These are phyloP conservation scores for Heterobasidion parviporum DNA, from an alignment of 1,284 basidiomycete genomes.

Conservation along the genomic window DNA sequence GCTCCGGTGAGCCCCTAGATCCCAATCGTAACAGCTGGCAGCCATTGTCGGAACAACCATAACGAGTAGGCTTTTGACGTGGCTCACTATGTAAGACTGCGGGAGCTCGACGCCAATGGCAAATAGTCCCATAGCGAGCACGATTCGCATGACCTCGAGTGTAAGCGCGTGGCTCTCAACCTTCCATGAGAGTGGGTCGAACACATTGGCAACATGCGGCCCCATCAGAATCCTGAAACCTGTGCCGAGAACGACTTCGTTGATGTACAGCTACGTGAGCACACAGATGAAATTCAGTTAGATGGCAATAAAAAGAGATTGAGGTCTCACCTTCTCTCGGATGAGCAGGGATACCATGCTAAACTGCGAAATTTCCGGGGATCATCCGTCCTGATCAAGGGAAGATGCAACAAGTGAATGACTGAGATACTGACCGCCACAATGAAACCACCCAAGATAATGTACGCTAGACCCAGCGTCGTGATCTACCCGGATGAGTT, in stretches of 20 bases:
- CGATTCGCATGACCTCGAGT: constrained; percentile 69
- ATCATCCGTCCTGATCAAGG: not conserved
- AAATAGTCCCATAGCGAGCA: constrained; percentile 64
- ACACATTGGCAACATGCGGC: constrained; percentile 67
- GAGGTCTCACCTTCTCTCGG: constrained; percentile 9
- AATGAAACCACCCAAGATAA: constrained; percentile 11
- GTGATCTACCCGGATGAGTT: constrained; percentile 6
- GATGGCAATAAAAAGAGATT: not conserved
- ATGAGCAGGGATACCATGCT: constrained; percentile 9
- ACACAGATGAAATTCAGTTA: not conserved
- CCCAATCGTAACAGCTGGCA: no score
- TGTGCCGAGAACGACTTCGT: constrained; percentile 89
- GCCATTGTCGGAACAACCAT: constrained; percentile 72
- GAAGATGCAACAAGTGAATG: not conserved
- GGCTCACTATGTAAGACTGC: constrained; percentile 53
- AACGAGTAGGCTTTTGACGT: constrained; percentile 47
- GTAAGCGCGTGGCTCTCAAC: constrained; percentile 50
- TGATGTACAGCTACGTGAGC: constrained; percentile 62
- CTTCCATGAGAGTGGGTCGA: constrained; percentile 79
- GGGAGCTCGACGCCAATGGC: constrained; percentile 72
- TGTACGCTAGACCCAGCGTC: constrained; percentile 6
- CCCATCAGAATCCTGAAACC: constrained; percentile 68
- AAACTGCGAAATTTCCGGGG: constrained; percentile 6
- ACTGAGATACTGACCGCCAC: constrained; percentile 6
- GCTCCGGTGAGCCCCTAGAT: no score